Percentiles rank a stretch among this genome's conserved stretches.
Conservation (phyloP, 805 yeast species). For the Wickerhamiella hasegawae region DNA sequence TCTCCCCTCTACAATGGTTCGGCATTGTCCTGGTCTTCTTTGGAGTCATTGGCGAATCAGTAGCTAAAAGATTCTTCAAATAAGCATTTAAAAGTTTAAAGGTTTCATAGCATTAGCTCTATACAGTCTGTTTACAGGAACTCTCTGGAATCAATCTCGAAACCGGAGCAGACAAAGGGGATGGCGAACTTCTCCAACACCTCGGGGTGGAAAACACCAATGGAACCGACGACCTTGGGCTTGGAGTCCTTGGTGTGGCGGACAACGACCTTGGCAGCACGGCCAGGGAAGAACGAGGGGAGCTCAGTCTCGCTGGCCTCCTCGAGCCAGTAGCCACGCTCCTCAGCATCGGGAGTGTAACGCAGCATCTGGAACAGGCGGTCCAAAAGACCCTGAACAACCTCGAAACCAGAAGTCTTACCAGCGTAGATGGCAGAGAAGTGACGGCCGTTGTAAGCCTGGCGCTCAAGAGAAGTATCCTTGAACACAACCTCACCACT, state of each 20-base stretch:
- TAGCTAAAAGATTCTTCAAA: constrained; percentile 22
- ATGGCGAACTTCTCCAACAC: constrained; percentile 76
- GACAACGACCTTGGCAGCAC: constrained; percentile 81
- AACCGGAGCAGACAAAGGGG: constrained; percentile 83
- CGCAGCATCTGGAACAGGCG: constrained; percentile 93
- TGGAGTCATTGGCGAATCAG: constrained; percentile 74
- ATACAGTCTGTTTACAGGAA: constrained; percentile 24
- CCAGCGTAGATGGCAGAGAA: constrained; percentile 94
- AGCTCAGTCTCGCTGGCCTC: constrained; percentile 16
- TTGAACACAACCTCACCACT: constrained; percentile 88
- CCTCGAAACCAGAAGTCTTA: constrained; percentile 87
- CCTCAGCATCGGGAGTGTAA: constrained; percentile 52
- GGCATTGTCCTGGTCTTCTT: constrained; percentile 71
- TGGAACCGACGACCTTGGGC: constrained; percentile 40
- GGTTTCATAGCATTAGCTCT: background rate
- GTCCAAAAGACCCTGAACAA: constrained; percentile 85
- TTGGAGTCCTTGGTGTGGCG: constrained; percentile 26
- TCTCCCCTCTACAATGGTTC: constrained; percentile 50
- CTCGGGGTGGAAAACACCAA: constrained; percentile 94
- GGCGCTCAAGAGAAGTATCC: constrained; percentile 64
- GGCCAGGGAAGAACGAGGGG: constrained; percentile 84
- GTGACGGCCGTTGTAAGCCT: constrained; percentile 80
- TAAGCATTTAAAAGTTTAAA: background rate
- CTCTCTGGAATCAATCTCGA: constrained; percentile 79
- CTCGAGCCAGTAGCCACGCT: constrained; percentile 45